These are phyloP conservation scores for Thymus quinquecostatus DNA, from an alignment of 257 asterid genomes.

Conservation along the genomic window DNA sequence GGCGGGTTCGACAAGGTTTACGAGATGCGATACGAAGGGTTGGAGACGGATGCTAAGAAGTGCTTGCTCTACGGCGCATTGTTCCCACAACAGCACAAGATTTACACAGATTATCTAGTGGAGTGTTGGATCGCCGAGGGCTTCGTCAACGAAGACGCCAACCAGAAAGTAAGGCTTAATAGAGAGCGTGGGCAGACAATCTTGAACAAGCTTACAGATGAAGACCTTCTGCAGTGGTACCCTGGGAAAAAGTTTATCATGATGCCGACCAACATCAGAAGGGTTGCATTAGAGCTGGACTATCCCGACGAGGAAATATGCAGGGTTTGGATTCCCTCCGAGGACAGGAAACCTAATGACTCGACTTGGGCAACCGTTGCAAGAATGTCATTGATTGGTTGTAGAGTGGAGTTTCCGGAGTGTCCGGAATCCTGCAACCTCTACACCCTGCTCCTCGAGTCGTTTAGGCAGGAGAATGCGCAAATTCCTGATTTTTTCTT, in stretches of 20 bases:
- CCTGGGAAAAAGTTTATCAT: not conserved
- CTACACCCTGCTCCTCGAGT: constrained; percentile 9
- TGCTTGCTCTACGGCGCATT: constrained; percentile 24
- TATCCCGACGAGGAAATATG: not conserved
- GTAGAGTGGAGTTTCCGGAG: not conserved
- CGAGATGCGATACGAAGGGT: not conserved
- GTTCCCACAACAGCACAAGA: not conserved
- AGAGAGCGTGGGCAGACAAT: not conserved
- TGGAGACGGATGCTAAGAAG: not conserved
- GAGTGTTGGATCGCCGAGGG: constrained; percentile 25
- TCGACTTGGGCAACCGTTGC: not conserved
- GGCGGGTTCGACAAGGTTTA: not conserved
- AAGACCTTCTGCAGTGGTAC: not conserved
- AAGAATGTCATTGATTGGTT: constrained; percentile 22
- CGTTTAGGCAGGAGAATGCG: not conserved
- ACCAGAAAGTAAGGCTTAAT: not conserved
- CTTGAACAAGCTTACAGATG: not conserved
- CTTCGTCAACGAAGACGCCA: not conserved
- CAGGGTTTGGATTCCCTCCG: not conserved
- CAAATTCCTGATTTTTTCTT: not conserved
- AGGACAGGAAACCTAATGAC: not conserved
- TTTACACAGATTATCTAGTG: constrained; percentile 6
- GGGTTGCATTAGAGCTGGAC: not conserved
- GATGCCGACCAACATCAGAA: not conserved
- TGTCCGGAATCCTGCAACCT: not conserved